Evolutionary conservation across 768 basidiomycete species (phyloP).

Genomic region (Crassisporium funariophilum): DNA sequence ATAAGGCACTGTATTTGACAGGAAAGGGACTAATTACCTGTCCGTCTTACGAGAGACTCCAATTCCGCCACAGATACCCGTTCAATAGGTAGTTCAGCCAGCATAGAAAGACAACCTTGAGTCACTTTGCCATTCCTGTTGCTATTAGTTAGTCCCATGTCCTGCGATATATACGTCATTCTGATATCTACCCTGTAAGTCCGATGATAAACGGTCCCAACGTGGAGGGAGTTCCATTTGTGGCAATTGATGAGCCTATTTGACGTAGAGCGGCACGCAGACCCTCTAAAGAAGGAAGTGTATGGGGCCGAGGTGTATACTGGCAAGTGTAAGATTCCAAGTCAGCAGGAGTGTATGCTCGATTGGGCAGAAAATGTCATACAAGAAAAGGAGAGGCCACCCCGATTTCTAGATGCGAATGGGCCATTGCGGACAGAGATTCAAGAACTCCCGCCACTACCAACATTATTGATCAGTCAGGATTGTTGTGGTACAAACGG

Average conservation of each 20-base stretch:
- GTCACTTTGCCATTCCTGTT: constrained; percentile 80
- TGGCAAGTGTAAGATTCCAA: constrained; percentile 23
- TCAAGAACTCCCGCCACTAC: constrained; percentile 85
- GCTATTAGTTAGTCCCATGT: background rate
- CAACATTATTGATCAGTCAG: constrained; percentile 2
- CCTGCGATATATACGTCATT: background rate
- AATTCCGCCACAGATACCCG: constrained; percentile 60
- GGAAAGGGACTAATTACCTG: constrained; percentile 38
- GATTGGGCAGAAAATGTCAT: constrained; percentile 24
- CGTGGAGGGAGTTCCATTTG: constrained; percentile 58
- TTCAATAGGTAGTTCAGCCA: constrained; percentile 69
- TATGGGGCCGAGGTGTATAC: constrained; percentile 83
- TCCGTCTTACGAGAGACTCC: constrained; percentile 51
- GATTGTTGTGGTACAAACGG: background rate
- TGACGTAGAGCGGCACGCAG: constrained; percentile 55
- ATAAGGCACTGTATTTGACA: background rate
- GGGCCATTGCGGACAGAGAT: constrained; percentile 76
- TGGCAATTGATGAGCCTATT: constrained; percentile 57
- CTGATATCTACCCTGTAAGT: constrained; percentile 68
- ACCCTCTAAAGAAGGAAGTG: constrained; percentile 56
- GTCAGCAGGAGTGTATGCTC: constrained; percentile 2
- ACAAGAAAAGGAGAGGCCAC: constrained; percentile 84
- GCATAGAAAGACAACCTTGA: constrained; percentile 71
- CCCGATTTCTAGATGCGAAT: constrained; percentile 76
- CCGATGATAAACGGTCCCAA: constrained; percentile 82